Evolutionary conservation across 1,139 yeast species (phyloP).

Genomic region (Nakaseomyces sp.): DNA sequence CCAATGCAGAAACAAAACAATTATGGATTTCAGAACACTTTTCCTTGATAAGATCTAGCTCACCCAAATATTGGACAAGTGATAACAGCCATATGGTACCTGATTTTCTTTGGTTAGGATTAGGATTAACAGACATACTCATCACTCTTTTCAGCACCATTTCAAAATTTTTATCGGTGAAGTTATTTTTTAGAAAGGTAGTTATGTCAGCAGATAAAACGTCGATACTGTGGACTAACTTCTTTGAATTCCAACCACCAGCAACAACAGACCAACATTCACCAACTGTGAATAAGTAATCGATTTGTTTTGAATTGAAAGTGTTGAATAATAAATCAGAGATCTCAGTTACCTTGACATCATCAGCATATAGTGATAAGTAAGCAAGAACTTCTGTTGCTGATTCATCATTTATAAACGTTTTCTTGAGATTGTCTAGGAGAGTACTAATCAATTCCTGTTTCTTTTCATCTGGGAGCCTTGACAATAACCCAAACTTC

Average conservation of each 20-base stretch:
- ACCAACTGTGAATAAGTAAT: slow-evolving; percentile 68
- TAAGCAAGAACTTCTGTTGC: slow-evolving; percentile 51
- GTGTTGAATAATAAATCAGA: slow-evolving; percentile 48
- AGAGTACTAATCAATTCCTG: slow-evolving; percentile 16
- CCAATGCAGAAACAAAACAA: slow-evolving; percentile 64
- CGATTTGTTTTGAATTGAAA: slow-evolving; percentile 61
- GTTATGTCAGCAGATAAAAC: slow-evolving; percentile 23
- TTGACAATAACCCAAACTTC: slow-evolving; percentile 50
- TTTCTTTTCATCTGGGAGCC: slow-evolving; percentile 14
- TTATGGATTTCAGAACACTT: slow-evolving; percentile 46
- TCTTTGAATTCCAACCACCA: slow-evolving; percentile 67
- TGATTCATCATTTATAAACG: slow-evolving; percentile 53
- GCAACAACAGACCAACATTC: slow-evolving; percentile 71
- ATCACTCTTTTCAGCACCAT: not conserved
- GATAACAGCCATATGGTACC: slow-evolving; percentile 84
- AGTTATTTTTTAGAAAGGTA: slow-evolving; percentile 14
- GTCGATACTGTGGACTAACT: slow-evolving; percentile 45
- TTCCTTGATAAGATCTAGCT: slow-evolving; percentile 33
- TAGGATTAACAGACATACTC: slow-evolving; percentile 33
- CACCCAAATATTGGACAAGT: slow-evolving; percentile 63
- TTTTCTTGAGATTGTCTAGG: slow-evolving; percentile 17
- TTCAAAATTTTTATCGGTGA: slow-evolving; percentile 5
- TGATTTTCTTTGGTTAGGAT: slow-evolving; percentile 66
- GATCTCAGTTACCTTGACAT: slow-evolving; percentile 29
- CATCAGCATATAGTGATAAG: slow-evolving; percentile 38